Evolutionary conservation across 2,329 filamentous ascomycete species (phyloP), one percentile per base, ranked within the genome.

Genomic region (Ilyonectria destructans): DNA sequence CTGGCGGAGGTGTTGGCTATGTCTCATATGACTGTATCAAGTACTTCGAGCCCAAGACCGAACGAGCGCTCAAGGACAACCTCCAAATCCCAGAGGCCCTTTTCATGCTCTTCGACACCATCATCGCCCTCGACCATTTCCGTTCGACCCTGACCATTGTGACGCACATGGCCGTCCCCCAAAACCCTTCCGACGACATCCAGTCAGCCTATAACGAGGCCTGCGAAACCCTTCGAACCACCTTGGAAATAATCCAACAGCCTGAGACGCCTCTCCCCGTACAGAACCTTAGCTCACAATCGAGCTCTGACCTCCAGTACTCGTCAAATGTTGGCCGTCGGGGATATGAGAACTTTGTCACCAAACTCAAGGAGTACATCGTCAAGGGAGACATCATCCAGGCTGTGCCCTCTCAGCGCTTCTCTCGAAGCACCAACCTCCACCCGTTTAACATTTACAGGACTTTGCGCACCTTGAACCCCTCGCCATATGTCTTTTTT

Each of bases 361-460:
- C 89, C 26, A 86, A 84, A 54, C 87, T 99, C 68, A 98, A 98
- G 85, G 87, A 94, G 82, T 96, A 98, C 85, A 98, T 99, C 75
- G 88, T 90, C 75, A 88, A 89, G 70, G 96, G 96, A 74, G 95
- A 98, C 85, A 98, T 99, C 79, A 98, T 99, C 83, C 96, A 99
- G 81, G 94, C 95, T 1, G 96, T 99, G 17, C 96, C 96, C 2
- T 98, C 95, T 48, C 96, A 99, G 83, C 91, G 96, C 59, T 93
- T 98, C 78, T 92, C 95, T 8, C 90, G 96, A 31, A 95, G 95
- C 15, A 99, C 96, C 3, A 91, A 90, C 63, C 86, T 99, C 49
- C 96, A 99, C 81, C 96, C 96, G 0, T 99, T 98, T 87, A 99
- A 98, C 85, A 93, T 99, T 77, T 99, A 98, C 86, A 91, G 96